These are phyloP conservation scores for Eucalyptus erythrocorys DNA, from an alignment of 345 rosid genomes.

Conservation along the genomic window DNA sequence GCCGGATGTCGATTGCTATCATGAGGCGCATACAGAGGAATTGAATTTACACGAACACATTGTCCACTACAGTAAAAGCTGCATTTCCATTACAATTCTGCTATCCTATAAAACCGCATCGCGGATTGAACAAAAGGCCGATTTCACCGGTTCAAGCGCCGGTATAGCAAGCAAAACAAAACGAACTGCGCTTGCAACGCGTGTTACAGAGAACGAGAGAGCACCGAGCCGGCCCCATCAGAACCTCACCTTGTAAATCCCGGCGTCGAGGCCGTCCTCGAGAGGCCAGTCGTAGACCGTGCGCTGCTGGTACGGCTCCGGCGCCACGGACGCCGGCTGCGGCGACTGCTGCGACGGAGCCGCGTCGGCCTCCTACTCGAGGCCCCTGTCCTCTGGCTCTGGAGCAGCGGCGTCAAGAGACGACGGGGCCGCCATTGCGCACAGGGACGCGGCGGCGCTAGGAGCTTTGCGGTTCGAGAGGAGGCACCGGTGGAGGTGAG, in stretches of 20 bases:
- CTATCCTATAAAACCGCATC: too few species aligned
- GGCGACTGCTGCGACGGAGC: not conserved
- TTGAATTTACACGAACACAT: not conserved
- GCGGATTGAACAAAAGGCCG: not conserved
- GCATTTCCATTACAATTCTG: not conserved
- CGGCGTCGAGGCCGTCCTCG: conserved; percentile 65
- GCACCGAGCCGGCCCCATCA: not conserved
- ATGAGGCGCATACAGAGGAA: not conserved
- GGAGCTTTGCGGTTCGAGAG: conserved; percentile 23
- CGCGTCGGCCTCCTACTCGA: conserved; percentile 21
- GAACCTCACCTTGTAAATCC: conserved; percentile 55
- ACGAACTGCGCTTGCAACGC: not conserved
- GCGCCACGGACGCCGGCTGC: not conserved
- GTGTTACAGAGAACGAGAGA: not conserved
- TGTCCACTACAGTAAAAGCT: too few species aligned
- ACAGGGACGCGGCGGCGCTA: conserved; percentile 27
- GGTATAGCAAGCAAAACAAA: not conserved
- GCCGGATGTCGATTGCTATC: not conserved
- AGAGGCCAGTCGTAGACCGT: conserved; percentile 35
- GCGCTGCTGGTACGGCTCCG: conserved; percentile 6
- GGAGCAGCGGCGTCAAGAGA: not conserved
- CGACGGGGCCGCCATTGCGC: conserved; percentile 9
- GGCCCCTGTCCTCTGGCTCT: conserved; percentile 17
- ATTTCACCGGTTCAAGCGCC: not conserved
- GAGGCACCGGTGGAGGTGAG: conserved; percentile 33